Evolutionary conservation across 225 moss, liverwort and hornwort genomes (phyloP), one percentile per base, ranked within the genome.

Genomic region (Polytrichum commune): DNA sequence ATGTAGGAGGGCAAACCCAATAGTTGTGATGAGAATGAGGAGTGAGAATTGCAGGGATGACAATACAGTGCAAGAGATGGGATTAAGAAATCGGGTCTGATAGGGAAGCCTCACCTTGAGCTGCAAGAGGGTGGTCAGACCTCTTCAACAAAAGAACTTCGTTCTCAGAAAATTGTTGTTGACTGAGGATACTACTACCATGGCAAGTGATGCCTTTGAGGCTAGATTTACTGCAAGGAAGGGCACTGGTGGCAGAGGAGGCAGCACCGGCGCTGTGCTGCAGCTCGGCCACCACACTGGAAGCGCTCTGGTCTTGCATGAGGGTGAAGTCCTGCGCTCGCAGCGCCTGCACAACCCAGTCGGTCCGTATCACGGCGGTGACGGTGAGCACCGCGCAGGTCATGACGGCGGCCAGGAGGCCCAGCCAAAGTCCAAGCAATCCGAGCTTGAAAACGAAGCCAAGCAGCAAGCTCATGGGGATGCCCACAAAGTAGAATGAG

Each of bases 401-500:
- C 22, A 75, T 73, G 29, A 83, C 83, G 27, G 80, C 80, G 9
- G 86, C 79, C 67, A 86, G 27, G 69, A 86, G 83, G n/a, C 86
- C 83, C 13, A 83, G 75, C 83, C 83, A 83, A 26, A 83, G 30
- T 1, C 83, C 80, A 7, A 80, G 72, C 55, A 83, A 60, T 10
- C 83, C 83, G 4, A 83, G 71, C 73, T 80, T 83, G 70, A 80
- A 80, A 55, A 73, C 74, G 62, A 86, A 86, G 32, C 83, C 83
- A 26, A 83, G 72, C 61, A 83, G 61, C 16, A 86, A 32, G 7
- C 80, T 76, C 23, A 80, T 29, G 0, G 86, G 86, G n/a, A 83
- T 80, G 18, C 83, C 83, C 10, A 86, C 75, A 16, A 86, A 67
- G 35, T 86, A 86, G 72, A 86, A 86, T 27, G 82, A 79, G 5